Base-by-base conservation (phyloP, 2,329 filamentous ascomycete species). In the Thielaviopsis cerberus region DNA sequence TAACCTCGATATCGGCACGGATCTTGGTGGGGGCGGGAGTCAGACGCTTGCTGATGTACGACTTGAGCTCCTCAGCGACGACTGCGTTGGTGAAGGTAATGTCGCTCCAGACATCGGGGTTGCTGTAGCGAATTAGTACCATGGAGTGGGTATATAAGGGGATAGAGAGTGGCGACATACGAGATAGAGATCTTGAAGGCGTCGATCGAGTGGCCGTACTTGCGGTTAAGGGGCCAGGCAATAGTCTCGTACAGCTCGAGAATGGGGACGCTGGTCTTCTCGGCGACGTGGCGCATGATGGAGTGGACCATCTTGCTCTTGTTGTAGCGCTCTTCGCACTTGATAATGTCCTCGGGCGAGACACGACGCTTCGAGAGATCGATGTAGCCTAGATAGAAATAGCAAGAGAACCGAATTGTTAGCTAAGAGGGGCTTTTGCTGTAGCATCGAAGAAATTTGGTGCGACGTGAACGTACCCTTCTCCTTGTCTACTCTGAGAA, bases 221-320 rank as follows among this genome's bases (percentile, higher is more conserved):
- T 94, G 77, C 89, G 90, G 82, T 96, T 94, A 67, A 98, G 75
- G 55, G 94, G 92, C 94, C 94, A 98, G 63, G 83, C 88, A 69
- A 98, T 96, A 65, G 78, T 83, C 77, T 95, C 85, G 74, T 98
- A 98, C 59, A 98, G 80, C 56, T 83, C 80, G 77, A 97, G 88
- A 68, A 98, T 94, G n/a, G 91, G 90, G 27, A 83, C 86, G 69
- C 86, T 83, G 51, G 89, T 94, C 80, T 96, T 96, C 76, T 98
- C 90, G 64, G 92, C 91, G 62, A 98, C 92, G 72, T 98, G 92
- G 71, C 91, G 85, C 87, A 98, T 91, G 73, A 98, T 96, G 57
- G 88, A 94, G 74, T 98, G 92, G 48, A 97, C 92, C 78, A 95
- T 94, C 78, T 98, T 98, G 77, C 88, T 88, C 83, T 98, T 98